Conservation (phyloP, 768 basidiomycete species). For the Rhizopogon vinicolor region DNA sequence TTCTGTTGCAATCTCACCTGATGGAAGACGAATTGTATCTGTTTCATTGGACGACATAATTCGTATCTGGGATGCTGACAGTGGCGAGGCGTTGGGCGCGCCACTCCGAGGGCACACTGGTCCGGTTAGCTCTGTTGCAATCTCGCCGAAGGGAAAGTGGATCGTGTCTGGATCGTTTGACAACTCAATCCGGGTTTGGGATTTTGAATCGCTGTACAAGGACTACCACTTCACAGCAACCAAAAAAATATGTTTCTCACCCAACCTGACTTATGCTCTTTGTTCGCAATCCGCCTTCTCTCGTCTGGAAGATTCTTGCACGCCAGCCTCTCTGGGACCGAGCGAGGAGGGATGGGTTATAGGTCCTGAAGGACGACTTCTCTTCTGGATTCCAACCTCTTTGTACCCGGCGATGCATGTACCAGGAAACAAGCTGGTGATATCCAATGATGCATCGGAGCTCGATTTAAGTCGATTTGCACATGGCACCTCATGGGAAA, state of each 20-base stretch:
- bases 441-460: background rate
- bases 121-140: background rate
- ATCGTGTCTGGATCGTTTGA: background rate
- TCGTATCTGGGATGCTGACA: slow-evolving; percentile 2
- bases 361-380: background rate
- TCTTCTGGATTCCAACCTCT: background rate
- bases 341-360: background rate
- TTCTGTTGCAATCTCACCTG: no score
- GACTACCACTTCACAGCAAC: background rate
- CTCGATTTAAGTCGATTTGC: background rate
- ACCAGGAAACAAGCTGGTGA: background rate
- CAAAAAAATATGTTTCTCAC: background rate
- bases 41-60: slow-evolving; percentile 5
- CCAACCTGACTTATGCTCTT: background rate
- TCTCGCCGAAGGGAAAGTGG: background rate
- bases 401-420: background rate
- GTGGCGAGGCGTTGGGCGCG: no score
- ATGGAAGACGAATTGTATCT: no score
- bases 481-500: background rate
- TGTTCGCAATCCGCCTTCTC: background rate
- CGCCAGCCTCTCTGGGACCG: background rate
- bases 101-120: background rate
- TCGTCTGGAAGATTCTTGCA: background rate
- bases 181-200: slow-evolving; percentile 15
- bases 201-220: background rate